phyloP scores from a whole-genome alignment of 495 filamentous ascomycete genomes.

The Cairneyella variabilis region DNA sequence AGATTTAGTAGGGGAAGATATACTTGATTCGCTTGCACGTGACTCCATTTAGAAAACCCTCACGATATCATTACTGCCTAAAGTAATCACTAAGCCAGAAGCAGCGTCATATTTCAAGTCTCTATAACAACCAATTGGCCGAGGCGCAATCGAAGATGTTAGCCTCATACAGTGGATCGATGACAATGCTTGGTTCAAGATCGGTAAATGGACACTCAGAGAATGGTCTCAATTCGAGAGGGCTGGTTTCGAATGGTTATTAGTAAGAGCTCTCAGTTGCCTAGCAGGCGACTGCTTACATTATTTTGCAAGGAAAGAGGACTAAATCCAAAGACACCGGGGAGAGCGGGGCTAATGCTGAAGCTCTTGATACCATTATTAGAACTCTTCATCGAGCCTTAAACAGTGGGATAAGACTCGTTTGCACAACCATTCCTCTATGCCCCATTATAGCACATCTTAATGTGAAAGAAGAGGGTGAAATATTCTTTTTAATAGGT shows the following conservation, averaged over 20 bases:
- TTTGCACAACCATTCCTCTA: neutral
- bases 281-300: neutral
- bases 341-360: neutral
- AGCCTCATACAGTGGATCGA: neutral
- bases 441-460: neutral
- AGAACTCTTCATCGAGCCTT: neutral
- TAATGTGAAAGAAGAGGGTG: neutral
- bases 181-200: neutral
- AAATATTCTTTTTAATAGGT: neutral
- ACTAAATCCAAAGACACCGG: neutral
- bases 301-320: neutral
- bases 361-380: neutral
- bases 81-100: neutral
- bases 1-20: neutral
- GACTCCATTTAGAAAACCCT: neutral
- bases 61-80: neutral
- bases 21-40: neutral
- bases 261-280: neutral
- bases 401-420: slow-evolving; percentile 1
- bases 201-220: neutral
- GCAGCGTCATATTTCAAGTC: neutral
- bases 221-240: neutral
- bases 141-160: neutral
- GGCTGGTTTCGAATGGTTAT: neutral
- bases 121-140: neutral